phyloP scores from a whole-genome alignment of 768 basidiomycete species.

The Leccinum incarnatum region DNA sequence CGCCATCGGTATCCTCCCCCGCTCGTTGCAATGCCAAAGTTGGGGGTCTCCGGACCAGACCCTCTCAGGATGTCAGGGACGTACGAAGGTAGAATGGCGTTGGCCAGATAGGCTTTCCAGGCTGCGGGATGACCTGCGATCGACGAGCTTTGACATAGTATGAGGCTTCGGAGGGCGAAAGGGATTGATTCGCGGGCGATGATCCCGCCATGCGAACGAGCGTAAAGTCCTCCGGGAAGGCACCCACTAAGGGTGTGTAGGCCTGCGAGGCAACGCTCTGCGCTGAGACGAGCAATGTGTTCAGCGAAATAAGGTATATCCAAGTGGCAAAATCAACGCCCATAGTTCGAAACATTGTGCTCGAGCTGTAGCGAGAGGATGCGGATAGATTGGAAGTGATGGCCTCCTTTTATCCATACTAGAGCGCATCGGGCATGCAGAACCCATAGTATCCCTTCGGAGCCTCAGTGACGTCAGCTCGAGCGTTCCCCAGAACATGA shows the following conservation, averaged over 20 bases:
- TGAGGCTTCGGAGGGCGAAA: conserved; percentile 34
- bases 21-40: conserved; percentile 49
- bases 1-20: conserved; percentile 50
- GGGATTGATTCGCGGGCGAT: conserved; percentile 25
- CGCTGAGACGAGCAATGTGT: conserved; percentile 12
- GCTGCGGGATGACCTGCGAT: conserved; percentile 38
- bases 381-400: no score
- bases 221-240: conserved; percentile 22
- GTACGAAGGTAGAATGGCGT: conserved; percentile 32
- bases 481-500: no score
- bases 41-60: conserved; percentile 27
- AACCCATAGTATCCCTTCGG: no score
- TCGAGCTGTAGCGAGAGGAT: no score
- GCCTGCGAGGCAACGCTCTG: conserved; percentile 26
- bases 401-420: no score
- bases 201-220: conserved; percentile 29
- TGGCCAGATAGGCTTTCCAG: conserved; percentile 39
- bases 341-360: no score
- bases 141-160: conserved; percentile 36
- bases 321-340: background rate
- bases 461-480: no score
- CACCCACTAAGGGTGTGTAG: conserved; percentile 22
- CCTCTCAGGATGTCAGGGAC: conserved; percentile 30
- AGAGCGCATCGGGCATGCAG: no score
- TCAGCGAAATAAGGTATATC: conserved; percentile 9